A percentile compares a stretch with the other conserved stretches of the same genome.
These are phyloP conservation scores for Gynandropsis gynandra DNA, from an alignment of 345 rosid species.

Conservation along the genomic window DNA sequence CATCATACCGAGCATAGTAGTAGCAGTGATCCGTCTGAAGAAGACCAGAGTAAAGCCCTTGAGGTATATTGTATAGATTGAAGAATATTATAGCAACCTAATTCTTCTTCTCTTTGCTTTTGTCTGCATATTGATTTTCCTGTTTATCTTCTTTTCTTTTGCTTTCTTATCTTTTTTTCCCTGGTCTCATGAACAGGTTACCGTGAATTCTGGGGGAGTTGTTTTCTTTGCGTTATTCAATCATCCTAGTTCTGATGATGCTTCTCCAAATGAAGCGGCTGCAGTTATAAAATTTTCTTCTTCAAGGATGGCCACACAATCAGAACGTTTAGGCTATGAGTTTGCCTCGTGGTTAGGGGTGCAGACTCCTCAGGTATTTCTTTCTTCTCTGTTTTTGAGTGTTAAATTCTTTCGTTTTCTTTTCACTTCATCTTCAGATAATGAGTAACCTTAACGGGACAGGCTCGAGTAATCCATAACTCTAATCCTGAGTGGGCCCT, in stretches of 20 bases:
- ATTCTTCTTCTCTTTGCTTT: not conserved
- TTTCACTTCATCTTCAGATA: not conserved
- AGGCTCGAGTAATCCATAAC: conserved; percentile 95
- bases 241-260: conserved; percentile 39
- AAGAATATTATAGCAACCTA: not conserved
- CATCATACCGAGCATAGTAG: conserved; percentile 92
- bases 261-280: conserved; percentile 65
- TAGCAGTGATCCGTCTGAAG: conserved; percentile 78
- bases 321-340: conserved; percentile 98
- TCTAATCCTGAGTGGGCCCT: conserved; percentile 79
- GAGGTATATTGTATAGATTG: conserved; percentile 47
- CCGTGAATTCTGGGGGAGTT: conserved; percentile 97
- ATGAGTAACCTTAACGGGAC: conserved; percentile 23
- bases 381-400: conserved; percentile 10
- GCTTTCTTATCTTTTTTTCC: conserved; percentile 26
- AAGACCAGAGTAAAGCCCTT: conserved; percentile 76
- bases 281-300: conserved; percentile 98
- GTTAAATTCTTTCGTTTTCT: conserved; percentile 11
- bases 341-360: conserved; percentile 94
- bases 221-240: conserved; percentile 93
- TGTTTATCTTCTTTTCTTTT: not conserved
- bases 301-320: conserved; percentile 98
- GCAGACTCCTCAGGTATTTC: conserved; percentile 87
- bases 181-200: conserved; percentile 49
- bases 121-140: not conserved